A percentile compares a stretch with the other conserved stretches of the same genome.
These are phyloP conservation scores for Neofusicoccum ribis DNA, from an alignment of 2,329 filamentous ascomycete species.

Conservation along the genomic window DNA sequence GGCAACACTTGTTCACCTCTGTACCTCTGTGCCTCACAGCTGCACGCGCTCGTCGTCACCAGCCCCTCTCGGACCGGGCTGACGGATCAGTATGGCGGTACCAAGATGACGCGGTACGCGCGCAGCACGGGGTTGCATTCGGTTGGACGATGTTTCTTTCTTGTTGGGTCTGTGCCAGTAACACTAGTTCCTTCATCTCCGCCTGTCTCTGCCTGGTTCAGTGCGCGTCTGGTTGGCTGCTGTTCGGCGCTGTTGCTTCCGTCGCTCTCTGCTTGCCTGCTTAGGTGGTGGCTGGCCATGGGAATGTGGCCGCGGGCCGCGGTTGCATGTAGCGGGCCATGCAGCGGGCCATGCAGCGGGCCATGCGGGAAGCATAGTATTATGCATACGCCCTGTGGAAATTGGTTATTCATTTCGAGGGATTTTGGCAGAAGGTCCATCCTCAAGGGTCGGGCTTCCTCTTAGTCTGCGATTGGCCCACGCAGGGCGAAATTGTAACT, in stretches of 20 bases:
- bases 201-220: background rate
- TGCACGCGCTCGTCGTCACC: constrained; percentile 9
- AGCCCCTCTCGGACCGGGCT: constrained; percentile 15
- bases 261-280: background rate
- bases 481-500: background rate
- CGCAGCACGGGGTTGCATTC: constrained; percentile 13
- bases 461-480: background rate
- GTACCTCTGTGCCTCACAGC: constrained; percentile 7
- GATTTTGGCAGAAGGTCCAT: constrained; percentile 14
- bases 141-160: constrained; percentile 13
- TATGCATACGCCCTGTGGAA: constrained; percentile 17
- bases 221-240: background rate
- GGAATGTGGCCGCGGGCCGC: background rate
- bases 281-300: background rate
- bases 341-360: constrained; percentile 8
- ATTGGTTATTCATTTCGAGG: constrained; percentile 16
- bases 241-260: background rate
- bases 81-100: background rate
- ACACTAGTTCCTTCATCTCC: background rate
- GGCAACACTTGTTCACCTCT: background rate
- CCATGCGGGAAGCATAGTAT: constrained; percentile 12
- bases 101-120: constrained; percentile 13
- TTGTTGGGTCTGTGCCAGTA: constrained; percentile 11
- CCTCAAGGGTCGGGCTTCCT: background rate
- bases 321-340: constrained; percentile 1